Evolutionary conservation across 73 alveolate species (phyloP), one percentile per base, ranked within the genome.

Genomic region (Paramecium biaurelia): DNA sequence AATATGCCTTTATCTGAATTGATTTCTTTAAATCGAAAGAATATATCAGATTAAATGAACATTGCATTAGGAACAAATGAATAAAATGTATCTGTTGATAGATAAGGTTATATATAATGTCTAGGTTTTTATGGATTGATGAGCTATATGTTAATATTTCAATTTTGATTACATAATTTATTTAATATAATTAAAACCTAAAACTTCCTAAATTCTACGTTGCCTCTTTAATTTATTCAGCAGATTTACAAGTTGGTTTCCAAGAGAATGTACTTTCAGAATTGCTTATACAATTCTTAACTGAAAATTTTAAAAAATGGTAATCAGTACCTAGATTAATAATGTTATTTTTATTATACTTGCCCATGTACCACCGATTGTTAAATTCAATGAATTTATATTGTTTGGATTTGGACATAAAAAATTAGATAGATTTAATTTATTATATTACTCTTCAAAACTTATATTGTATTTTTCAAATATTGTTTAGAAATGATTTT

Each of bases 241-340:
- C 9, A 12, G 94, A 21, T 30, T 58, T 76, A 21, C 94, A 89
- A 21, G n/a, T 34, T 3, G 94, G 94, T 70, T 89, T 41, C 94
- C 94, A 89, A 26, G 58, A 41, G 23, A 72, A 82, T 20, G 35
- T 42, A 45, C 89, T 58, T 14, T 70, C 59, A 21, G 89, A 70
- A 35, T 86, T 6, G 34, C 70, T 70, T 70, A 38, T 18, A 42
- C 94, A 89, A 15, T 21, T 12, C 28, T 45, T 70, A 0, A 89
- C 90, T 26, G 90, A 41, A 32, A 89, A 67, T 49, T 89, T 89
- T 28, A 89, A 43, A 72, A 67, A 89, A 4, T 34, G 11, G 32
- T 68, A 89, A 18, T 41, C 90, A 14, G 56, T n/a, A 7, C 90
- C 74, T 79, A 30, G 0, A 47, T 47, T 15, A 41, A 70, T 30